phyloP scores from a whole-genome alignment of 352 stramenopile genomes.

The Pythium rishiriense region DNA sequence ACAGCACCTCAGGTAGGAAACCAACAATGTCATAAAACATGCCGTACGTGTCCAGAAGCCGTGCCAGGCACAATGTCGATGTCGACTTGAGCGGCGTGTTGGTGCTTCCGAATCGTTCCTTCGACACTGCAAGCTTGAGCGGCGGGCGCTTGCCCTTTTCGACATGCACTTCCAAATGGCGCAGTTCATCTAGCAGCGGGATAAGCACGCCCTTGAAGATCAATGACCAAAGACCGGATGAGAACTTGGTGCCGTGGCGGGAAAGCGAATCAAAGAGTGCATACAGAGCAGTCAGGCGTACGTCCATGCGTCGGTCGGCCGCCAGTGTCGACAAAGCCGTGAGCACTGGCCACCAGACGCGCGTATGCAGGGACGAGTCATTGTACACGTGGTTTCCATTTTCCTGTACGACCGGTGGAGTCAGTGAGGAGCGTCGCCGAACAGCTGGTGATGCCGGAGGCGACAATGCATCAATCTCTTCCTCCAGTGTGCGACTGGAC shows the following conservation, averaged over 20 bases:
- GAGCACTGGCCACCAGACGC: slow-evolving; percentile 95
- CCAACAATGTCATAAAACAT: slow-evolving; percentile 81
- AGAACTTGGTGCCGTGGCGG: slow-evolving; percentile 72
- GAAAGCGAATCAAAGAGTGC: slow-evolving; percentile 77
- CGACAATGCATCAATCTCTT: slow-evolving; percentile 56
- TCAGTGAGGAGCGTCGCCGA: slow-evolving; percentile 38
- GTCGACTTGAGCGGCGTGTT: slow-evolving; percentile 38
- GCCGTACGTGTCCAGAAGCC: slow-evolving; percentile 69
- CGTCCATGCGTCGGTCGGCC: slow-evolving; percentile 87
- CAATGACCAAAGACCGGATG: slow-evolving; percentile 70
- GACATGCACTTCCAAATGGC: slow-evolving; percentile 62
- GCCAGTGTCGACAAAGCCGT: slow-evolving; percentile 95
- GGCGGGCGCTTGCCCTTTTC: slow-evolving; percentile 40
- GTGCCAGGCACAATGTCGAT: slow-evolving; percentile 65
- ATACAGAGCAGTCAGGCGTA: slow-evolving; percentile 77
- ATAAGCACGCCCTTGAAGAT: slow-evolving; percentile 89
- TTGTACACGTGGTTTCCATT: slow-evolving; percentile 47
- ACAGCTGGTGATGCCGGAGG: slow-evolving; percentile 32
- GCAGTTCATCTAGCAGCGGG: slow-evolving; percentile 77
- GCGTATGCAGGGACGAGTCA: slow-evolving; percentile 66
- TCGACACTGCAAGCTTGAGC: slow-evolving; percentile 47
- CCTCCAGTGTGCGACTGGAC: slow-evolving; percentile 53
- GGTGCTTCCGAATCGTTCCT: slow-evolving; percentile 20
- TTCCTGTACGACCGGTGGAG: slow-evolving; percentile 1
- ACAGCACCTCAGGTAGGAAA: slow-evolving; percentile 76